A percentile compares a stretch with the other conserved stretches of the same genome.
These are phyloP conservation scores for Venturia nashicola DNA, from an alignment of 2,329 filamentous ascomycete species.

Conservation along the genomic window DNA sequence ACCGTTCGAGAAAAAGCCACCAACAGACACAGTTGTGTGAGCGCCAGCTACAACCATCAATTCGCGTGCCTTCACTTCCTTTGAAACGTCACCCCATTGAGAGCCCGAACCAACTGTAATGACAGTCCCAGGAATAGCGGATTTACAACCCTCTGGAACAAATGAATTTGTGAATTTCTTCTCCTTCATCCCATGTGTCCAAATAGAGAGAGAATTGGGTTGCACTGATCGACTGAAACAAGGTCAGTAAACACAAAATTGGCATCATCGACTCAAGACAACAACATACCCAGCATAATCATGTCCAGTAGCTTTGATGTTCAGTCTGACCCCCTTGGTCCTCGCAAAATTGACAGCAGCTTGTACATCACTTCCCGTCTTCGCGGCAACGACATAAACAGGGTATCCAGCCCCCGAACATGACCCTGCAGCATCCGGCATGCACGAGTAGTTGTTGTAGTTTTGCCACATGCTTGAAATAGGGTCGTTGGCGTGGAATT, in stretches of 20 bases:
- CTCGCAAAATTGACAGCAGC: constrained; percentile 9
- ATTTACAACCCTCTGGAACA: constrained; percentile 2
- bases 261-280: neutral
- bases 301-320: constrained; percentile 10
- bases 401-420: constrained; percentile 8
- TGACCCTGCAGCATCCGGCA: constrained; percentile 2
- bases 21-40: neutral
- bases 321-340: constrained; percentile 2
- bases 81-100: constrained; percentile 5
- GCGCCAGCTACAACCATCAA: constrained; percentile 8
- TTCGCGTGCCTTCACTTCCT: neutral
- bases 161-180: constrained; percentile 4
- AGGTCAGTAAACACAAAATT: neutral
- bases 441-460: constrained; percentile 10
- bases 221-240: neutral
- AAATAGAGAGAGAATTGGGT: constrained; percentile 7
- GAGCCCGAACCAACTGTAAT: constrained; percentile 6
- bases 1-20: constrained; percentile 14
- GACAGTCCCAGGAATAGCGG: constrained; percentile 1
- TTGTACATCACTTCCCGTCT: constrained; percentile 4
- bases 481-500: constrained; percentile 6
- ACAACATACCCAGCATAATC: constrained; percentile 8
- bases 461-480: constrained; percentile 8
- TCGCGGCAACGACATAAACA: constrained; percentile 8
- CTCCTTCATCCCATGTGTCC: constrained; percentile 8